Evolutionary conservation across 768 basidiomycete genomes (phyloP), one percentile per base, ranked within the genome.

Genomic region (Dioszegia aurantiaca): DNA sequence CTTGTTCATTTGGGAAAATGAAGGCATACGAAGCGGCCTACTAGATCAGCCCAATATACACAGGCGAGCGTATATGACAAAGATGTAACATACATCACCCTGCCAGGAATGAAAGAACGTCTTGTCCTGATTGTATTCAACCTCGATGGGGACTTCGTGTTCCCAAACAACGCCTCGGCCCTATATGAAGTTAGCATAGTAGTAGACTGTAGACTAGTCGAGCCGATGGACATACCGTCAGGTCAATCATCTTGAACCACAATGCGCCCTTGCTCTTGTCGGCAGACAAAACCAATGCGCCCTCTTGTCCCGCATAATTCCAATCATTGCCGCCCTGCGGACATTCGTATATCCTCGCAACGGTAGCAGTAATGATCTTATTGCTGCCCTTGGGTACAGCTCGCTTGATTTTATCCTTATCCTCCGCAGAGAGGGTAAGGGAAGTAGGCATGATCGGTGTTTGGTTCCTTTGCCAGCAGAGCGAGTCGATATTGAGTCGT

Each of bases 71-170:
- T n/a, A n/a, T n/a, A n/a, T n/a, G n/a, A n/a, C n/a, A n/a, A n/a
- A n/a, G 51, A 27, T 24, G n/a, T 31, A 3, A 64, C 92, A 77
- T 70, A 94, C 93, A 79, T 99, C 93, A 51, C 89, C 87, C 2
- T 86, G 81, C 76, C 95, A 97, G 0, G 90, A 86, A 78, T 94
- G 89, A 70, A 98, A 95, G 82, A 86, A 93, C 1, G 87, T 82
- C 60, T 91, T 81, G 73, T 98, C 94, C 69, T 87, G 82, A 69
- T 83, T 79, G 72, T 90, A 90, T 56, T 88, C 84, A 62, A 94
- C 83, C 30, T 84, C 85, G 24, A 87, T 81, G 66, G 91, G 94
- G 4, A 97, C 77, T 74, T 94, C 91, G 64, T 95, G 89, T 58
- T 90, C 85, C 94, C 94, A 99, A 41, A 91, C 84, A 21, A 92